Percentiles rank a stretch among this genome's conserved stretches.
Evolutionary conservation across 345 rosid species (phyloP).

Genomic region (Sisymbrium altissimum): DNA sequence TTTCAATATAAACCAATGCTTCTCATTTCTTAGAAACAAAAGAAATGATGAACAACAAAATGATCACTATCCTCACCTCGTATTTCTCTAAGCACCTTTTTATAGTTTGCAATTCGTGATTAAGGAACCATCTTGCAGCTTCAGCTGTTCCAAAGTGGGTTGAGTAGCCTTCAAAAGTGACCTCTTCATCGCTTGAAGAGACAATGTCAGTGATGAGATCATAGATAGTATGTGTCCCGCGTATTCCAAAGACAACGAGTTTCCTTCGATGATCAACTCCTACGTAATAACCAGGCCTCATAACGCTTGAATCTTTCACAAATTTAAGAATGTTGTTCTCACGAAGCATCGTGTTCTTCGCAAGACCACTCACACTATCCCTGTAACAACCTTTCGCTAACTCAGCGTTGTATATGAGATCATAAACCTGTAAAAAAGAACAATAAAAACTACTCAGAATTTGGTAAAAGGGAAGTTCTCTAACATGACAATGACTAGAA

Average conservation of each 20-base stretch:
- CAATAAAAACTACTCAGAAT: conserved; percentile 6
- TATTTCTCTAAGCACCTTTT: conserved; percentile 62
- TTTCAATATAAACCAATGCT: conserved; percentile 32
- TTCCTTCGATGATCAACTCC: conserved; percentile 71
- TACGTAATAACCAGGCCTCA: conserved; percentile 93
- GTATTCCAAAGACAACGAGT: conserved; percentile 73
- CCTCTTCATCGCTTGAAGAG: conserved; percentile 74
- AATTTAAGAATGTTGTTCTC: conserved; percentile 70
- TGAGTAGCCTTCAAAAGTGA: conserved; percentile 85
- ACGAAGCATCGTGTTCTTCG: conserved; percentile 74
- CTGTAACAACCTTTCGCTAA: conserved; percentile 77
- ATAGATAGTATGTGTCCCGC: conserved; percentile 84
- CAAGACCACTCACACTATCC: conserved; percentile 50
- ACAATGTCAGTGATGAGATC: conserved; percentile 86
- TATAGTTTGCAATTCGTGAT: conserved; percentile 67
- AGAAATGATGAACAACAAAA: conserved; percentile 1
- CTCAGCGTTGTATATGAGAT: conserved; percentile 82
- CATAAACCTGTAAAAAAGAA: conserved; percentile 52
- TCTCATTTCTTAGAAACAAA: conserved; percentile 5
- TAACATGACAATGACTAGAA: neutral
- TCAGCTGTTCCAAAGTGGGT: conserved; percentile 97
- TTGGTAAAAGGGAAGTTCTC: neutral
- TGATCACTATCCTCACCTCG: conserved; percentile 44
- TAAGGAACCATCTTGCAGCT: conserved; percentile 95
- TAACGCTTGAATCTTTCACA: conserved; percentile 68